Evolutionary conservation across 345 rosid genomes (phyloP), one percentile per base, ranked within the genome.

Genomic region (Dimocarpus longan): DNA sequence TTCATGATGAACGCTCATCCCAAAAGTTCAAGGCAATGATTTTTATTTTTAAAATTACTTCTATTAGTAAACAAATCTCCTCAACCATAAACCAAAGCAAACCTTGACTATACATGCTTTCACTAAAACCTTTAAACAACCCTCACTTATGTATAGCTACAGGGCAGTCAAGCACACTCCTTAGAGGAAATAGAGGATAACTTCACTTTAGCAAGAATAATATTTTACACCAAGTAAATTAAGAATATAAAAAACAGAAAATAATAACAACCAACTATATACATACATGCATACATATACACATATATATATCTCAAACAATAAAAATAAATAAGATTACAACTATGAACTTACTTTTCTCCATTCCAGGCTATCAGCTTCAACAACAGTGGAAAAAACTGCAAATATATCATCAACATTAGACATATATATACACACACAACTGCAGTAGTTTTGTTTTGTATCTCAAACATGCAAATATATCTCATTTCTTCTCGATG

Each of bases 301-400:
- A n/a, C n/a, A n/a, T n/a, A n/a, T n/a, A n/a, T n/a, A 46, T 2
- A 32, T 32, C 1, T 32, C 37, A 32, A 32, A 32, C 37, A 32
- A 32, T 32, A 5, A 10, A 67, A 56, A 15, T 40, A 59, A 32
- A 59, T n/a, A 57, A 78, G 18, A 12, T 71, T 24, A 68, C 12
- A 54, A 22, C 16, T 54, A 28, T 48, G 62, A 40, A 79, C 96
- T 88, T 89, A 95, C 97, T 90, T 96, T 80, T 90, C 95, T 85
- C 99, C 95, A 39, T 94, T 89, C 97, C 98, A 94, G 28, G 95
- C 97, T 80, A 94, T 90, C 82, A 96, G 87, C 92, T 96, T 96
- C 68, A 94, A 89, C 87, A 94, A 82, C 91, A 96, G 82, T 4
- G 99, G 99, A 64, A 94, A 96, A 81, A 94, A 96, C 98, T 96